Evolutionary conservation across 2,329 filamentous ascomycete genomes (phyloP).

Genomic region (Didymella pomorum): DNA sequence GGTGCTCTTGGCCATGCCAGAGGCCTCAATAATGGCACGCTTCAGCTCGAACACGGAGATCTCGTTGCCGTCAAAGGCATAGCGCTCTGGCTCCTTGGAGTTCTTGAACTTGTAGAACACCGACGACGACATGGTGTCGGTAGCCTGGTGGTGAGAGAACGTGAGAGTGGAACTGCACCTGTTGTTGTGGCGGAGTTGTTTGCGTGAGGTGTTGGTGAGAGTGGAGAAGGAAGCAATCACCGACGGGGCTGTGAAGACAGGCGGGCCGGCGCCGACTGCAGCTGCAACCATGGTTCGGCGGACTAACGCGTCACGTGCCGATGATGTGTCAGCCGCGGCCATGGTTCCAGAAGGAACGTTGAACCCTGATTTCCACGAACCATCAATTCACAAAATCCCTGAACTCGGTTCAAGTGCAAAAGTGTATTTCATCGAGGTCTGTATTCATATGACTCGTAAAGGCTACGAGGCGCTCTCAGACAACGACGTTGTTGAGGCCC

Average conservation of each 20-base stretch:
- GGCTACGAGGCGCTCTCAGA: no score
- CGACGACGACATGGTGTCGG: constrained; percentile 79
- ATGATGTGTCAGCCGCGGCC: background rate
- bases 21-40: constrained; percentile 95
- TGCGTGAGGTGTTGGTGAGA: constrained; percentile 15
- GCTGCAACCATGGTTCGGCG: background rate
- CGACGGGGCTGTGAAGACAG: constrained; percentile 17
- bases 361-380: background rate
- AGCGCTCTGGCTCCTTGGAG: constrained; percentile 90
- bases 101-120: constrained; percentile 99
- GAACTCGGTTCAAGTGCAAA: no score
- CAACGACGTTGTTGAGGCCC: no score
- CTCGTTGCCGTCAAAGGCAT: constrained; percentile 96
- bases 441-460: no score
- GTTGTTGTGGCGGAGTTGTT: constrained; percentile 7
- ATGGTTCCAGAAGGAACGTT: constrained; percentile 3
- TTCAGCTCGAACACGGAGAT: constrained; percentile 99
- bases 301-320: constrained; percentile 2
- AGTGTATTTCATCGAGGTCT: no score
- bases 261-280: constrained; percentile 9
- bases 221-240: constrained; percentile 19
- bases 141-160: constrained; percentile 3
- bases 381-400: no score
- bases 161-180: constrained; percentile 8
- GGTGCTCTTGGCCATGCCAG: constrained; percentile 90